Evolutionary conservation across 768 basidiomycete genomes (phyloP).

Genomic region (Leccinum subgranulosum): DNA sequence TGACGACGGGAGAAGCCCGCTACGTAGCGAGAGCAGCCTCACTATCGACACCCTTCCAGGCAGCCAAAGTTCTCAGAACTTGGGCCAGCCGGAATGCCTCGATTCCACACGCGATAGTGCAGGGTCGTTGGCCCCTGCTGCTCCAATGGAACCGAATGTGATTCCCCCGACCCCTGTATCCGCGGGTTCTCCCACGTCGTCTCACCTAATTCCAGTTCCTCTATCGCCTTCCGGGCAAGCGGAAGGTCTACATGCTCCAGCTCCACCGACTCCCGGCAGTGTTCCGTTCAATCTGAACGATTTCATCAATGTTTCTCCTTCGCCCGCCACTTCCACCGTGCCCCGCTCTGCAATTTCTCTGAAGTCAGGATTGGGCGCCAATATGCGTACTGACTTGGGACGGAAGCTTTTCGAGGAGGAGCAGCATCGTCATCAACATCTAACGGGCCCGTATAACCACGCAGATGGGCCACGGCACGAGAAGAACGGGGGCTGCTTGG

Average conservation of each 20-base stretch:
- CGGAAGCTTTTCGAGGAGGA: slow-evolving; percentile 71
- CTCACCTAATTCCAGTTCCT: slow-evolving; percentile 25
- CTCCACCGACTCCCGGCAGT: slow-evolving; percentile 35
- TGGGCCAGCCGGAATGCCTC: slow-evolving; percentile 14
- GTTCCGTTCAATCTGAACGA: slow-evolving; percentile 63
- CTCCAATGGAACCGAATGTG: slow-evolving; percentile 30
- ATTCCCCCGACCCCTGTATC: slow-evolving; percentile 35
- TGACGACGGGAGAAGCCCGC: slow-evolving; percentile 23
- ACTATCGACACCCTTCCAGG: slow-evolving; percentile 23
- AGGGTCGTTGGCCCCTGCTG: slow-evolving; percentile 23
- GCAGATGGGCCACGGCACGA: slow-evolving; percentile 27
- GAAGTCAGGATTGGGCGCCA: slow-evolving; percentile 40
- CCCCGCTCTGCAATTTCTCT: slow-evolving; percentile 31
- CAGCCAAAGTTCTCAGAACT: slow-evolving; percentile 24
- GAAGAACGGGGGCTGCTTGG: slow-evolving; percentile 23
- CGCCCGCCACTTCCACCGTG: slow-evolving; percentile 42
- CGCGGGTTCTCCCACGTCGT: slow-evolving; percentile 18
- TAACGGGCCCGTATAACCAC: slow-evolving; percentile 11
- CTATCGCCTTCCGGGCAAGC: slow-evolving; percentile 23
- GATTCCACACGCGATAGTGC: slow-evolving; percentile 15
- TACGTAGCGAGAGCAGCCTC: slow-evolving; percentile 30
- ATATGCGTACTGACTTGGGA: slow-evolving; percentile 61
- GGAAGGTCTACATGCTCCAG: slow-evolving; percentile 29
- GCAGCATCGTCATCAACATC: slow-evolving; percentile 44
- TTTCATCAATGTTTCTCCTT: slow-evolving; percentile 71